Evolutionary conservation across 371 early-diverging fungal species (phyloP).

Genomic region (Haplosporangium sp.): DNA sequence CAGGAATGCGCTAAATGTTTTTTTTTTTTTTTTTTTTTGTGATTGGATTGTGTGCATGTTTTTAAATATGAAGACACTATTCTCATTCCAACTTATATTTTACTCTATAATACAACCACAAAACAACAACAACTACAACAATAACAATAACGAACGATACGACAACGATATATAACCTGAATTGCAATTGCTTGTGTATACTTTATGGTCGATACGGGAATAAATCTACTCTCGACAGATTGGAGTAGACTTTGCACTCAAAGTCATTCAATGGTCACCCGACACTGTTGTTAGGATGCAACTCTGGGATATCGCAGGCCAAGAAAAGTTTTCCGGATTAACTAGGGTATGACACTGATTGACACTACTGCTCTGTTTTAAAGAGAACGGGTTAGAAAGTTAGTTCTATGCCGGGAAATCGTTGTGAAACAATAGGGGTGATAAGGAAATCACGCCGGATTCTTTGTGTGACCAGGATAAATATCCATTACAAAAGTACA

Average conservation of each 20-base stretch:
- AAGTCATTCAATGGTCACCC: conserved; percentile 75
- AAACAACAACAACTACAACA: no score
- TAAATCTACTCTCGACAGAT: conserved; percentile 57
- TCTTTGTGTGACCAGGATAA: conserved; percentile 3
- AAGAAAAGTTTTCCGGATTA: conserved; percentile 84
- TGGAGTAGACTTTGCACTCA: conserved; percentile 89
- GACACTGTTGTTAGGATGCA: conserved; percentile 73
- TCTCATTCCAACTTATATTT: not conserved
- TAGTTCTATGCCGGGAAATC: not conserved
- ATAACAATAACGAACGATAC: not conserved
- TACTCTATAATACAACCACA: not conserved
- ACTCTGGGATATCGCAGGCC: conserved; percentile 91
- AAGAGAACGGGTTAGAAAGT: not conserved
- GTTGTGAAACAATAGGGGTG: not conserved
- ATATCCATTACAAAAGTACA: not conserved
- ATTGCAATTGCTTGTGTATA: not conserved
- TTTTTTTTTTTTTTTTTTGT: not conserved
- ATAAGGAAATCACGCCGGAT: not conserved
- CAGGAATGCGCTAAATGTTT: not conserved
- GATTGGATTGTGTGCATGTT: not conserved
- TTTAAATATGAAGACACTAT: not conserved
- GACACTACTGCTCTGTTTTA: not conserved
- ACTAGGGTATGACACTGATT: conserved; percentile 62
- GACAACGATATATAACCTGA: not conserved
- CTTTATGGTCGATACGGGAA: not conserved